A percentile compares a stretch with the other conserved stretches of the same genome.
These are phyloP conservation scores for Chromosphaera perkinsii DNA, from an alignment of 208 protist species.

Conservation along the genomic window DNA sequence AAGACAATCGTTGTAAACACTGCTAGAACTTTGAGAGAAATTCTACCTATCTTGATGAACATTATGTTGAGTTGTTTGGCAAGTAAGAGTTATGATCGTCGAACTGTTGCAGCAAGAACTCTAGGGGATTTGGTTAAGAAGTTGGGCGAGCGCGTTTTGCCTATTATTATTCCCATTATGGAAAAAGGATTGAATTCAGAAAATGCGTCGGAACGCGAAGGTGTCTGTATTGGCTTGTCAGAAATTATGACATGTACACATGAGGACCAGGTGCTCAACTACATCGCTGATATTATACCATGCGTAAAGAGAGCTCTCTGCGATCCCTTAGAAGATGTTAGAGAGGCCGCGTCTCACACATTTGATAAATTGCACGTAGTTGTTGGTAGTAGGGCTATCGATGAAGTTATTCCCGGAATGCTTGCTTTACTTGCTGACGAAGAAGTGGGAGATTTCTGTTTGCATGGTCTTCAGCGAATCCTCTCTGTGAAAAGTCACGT, in stretches of 20 bases:
- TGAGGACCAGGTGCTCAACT: slow-evolving; percentile 17
- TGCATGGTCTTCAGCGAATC: slow-evolving; percentile 64
- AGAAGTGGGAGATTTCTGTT: slow-evolving; percentile 16
- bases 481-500: slow-evolving; percentile 42
- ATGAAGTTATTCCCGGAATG: slow-evolving; percentile 60
- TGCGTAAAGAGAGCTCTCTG: slow-evolving; percentile 52
- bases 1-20: slow-evolving; percentile 70
- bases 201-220: slow-evolving; percentile 44
- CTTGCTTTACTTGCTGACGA: slow-evolving; percentile 2
- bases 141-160: slow-evolving; percentile 64
- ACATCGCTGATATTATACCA: slow-evolving; percentile 39
- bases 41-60: slow-evolving; percentile 52
- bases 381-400: slow-evolving; percentile 51
- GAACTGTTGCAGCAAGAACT: slow-evolving; percentile 45
- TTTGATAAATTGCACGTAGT: slow-evolving; percentile 59
- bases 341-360: slow-evolving; percentile 56
- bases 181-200: slow-evolving; percentile 35
- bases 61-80: slow-evolving; percentile 48
- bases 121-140: slow-evolving; percentile 64
- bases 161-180: slow-evolving; percentile 68
- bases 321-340: slow-evolving; percentile 51
- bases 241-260: slow-evolving; percentile 58
- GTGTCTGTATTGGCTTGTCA: slow-evolving; percentile 66
- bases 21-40: slow-evolving; percentile 54
- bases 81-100: slow-evolving; percentile 32